phyloP scores from a whole-genome alignment of 169 alveolate species.

The Cystoisospora suis region DNA sequence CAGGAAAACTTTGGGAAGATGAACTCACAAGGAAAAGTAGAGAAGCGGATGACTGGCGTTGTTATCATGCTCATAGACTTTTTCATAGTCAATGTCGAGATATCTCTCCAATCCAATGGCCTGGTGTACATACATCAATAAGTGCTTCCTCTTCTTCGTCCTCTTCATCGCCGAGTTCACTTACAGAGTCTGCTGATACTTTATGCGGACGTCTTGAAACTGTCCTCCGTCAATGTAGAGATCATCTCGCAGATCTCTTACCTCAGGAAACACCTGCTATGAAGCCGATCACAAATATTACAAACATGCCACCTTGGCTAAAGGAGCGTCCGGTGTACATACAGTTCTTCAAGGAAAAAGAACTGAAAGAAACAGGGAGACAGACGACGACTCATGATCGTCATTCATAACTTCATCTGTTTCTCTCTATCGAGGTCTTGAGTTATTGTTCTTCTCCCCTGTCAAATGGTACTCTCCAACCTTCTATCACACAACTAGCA shows the following conservation, averaged over 20 bases:
- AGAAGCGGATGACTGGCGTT: background rate
- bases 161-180: background rate
- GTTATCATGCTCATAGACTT: background rate
- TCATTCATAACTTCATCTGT: no score
- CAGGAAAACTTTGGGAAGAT: background rate
- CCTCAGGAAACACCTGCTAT: slow-evolving; percentile 27
- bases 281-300: slow-evolving; percentile 1
- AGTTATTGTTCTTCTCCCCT: no score
- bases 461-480: no score
- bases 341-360: background rate
- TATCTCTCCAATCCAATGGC: background rate
- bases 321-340: slow-evolving; percentile 19
- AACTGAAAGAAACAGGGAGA: background rate
- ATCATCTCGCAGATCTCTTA: background rate
- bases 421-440: no score
- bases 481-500: no score
- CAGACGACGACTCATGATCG: background rate
- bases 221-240: background rate
- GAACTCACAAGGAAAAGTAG: background rate
- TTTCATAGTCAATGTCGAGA: background rate
- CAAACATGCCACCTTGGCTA: slow-evolving; percentile 27
- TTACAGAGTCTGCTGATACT: background rate
- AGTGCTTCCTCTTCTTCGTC: background rate
- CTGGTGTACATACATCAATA: slow-evolving; percentile 11
- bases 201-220: background rate